A percentile compares a stretch with the other conserved stretches of the same genome.
phyloP scores from a whole-genome alignment of 2,329 filamentous ascomycete genomes.

The Arachnomyces sp. region DNA sequence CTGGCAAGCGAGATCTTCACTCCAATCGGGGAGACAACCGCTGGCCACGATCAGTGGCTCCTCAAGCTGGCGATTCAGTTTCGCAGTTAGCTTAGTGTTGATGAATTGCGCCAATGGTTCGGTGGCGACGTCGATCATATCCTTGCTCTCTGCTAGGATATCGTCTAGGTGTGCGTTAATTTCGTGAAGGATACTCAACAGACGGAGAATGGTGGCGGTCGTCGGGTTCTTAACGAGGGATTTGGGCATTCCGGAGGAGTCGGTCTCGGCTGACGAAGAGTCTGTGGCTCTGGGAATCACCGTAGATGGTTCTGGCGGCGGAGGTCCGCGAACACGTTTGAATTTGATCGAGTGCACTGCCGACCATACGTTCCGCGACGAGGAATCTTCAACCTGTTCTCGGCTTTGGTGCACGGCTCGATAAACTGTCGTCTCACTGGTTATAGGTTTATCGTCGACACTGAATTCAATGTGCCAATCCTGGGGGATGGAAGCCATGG shows the following conservation, averaged over 20 bases:
- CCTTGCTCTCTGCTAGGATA: conserved; percentile 71
- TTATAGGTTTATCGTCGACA: conserved; percentile 72
- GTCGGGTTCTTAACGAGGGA: conserved; percentile 77
- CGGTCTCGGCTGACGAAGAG: conserved; percentile 40
- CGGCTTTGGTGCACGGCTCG: conserved; percentile 76
- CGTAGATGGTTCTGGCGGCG: conserved; percentile 63
- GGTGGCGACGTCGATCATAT: conserved; percentile 60
- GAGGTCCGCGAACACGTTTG: conserved; percentile 73
- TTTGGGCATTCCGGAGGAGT: conserved; percentile 59
- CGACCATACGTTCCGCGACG: conserved; percentile 77
- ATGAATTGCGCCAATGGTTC: conserved; percentile 92
- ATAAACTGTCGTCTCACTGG: conserved; percentile 92
- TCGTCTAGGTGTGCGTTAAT: conserved; percentile 92
- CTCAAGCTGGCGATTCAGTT: conserved; percentile 92
- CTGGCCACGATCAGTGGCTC: conserved; percentile 96
- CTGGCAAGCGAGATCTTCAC: conserved; percentile 82
- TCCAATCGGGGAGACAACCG: conserved; percentile 92
- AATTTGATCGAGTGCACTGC: conserved; percentile 88
- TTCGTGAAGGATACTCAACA: conserved; percentile 85
- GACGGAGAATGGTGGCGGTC: conserved; percentile 76
- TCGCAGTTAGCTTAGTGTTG: conserved; percentile 96
- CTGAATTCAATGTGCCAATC: conserved; percentile 98
- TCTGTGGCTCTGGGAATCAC: conserved; percentile 49
- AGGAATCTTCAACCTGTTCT: conserved; percentile 55
- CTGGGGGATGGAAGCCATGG: conserved; percentile 70